Base-by-base conservation (phyloP, 129 eudicot species). In the Erigeron canadensis region DNA sequence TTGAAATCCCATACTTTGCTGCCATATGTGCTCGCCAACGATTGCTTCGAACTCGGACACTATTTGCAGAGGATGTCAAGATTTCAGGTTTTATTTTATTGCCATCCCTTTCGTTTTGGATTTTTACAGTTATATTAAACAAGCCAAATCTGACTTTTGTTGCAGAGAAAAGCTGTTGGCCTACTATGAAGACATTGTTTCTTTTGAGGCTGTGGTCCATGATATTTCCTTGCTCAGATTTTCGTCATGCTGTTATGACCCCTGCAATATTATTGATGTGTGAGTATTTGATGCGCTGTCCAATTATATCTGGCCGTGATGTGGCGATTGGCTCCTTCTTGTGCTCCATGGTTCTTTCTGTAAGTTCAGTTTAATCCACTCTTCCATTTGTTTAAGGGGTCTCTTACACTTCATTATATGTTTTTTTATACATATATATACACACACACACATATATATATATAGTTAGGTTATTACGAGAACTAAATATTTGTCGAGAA, bases 171-270 rank as follows among this genome's bases (percentile, higher is more conserved):
- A 88, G 86, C 73, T 78, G 97, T 75, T 95, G 99, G 97, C 99
- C 99, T 17, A 86, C 96, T 68, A 72, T 77, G 73, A 95, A 95
- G 80, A 90, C 97, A 34, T 61, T 95, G 44, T 81, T 88, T 69
- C 91, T 95, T 38, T 76, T 90, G 81, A 90, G 97, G 80, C 88
- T 95, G 12, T 95, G 99, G 99, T 95, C 97, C 28, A 81, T 95
- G 97, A 87, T 88, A 77, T 95, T 86, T 72, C 99, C 99, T 55
- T 95, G 99, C 81, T 95, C 99, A 63, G 99, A 95, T 87, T 95
- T 87, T 75, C 97, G 99, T 12, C 99, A 95, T 63, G 94, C 75
- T 45, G 99, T 95, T 34, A 90, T 86, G 96, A 95, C 99, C 4
- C 99, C 99, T 18, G 96, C 96, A 62, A 79, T 86, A 37, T 70